Percentiles rank a stretch among this genome's conserved stretches.
phyloP scores from a whole-genome alignment of 2,329 filamentous ascomycete species.

The Mycogone perniciosa region DNA sequence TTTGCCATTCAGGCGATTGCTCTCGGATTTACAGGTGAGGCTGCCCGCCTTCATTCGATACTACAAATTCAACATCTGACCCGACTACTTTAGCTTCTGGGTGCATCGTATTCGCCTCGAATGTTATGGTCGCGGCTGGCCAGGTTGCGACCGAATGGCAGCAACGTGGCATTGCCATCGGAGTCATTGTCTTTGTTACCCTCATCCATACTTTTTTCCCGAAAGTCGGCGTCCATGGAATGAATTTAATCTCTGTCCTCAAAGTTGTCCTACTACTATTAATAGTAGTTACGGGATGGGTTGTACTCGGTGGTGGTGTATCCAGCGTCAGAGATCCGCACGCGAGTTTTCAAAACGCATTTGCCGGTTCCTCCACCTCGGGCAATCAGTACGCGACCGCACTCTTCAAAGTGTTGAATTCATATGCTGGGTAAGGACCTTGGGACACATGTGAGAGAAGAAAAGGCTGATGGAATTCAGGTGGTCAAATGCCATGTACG shows the following conservation, averaged over 20 bases:
- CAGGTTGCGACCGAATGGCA: conserved; percentile 13
- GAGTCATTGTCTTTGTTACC: conserved; percentile 12
- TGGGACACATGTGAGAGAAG: neutral
- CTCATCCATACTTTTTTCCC: conserved; percentile 12
- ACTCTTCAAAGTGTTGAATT: conserved; percentile 15
- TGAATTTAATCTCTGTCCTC: conserved; percentile 17
- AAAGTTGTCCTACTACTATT: conserved; percentile 14
- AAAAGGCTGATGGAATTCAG: neutral
- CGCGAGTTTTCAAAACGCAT: conserved; percentile 15
- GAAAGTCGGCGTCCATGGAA: conserved; percentile 14
- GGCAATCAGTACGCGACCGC: conserved; percentile 16
- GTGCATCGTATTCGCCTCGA: conserved; percentile 15
- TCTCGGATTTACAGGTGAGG: conserved; percentile 14
- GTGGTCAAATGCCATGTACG: conserved; percentile 16
- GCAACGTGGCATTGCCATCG: conserved; percentile 16
- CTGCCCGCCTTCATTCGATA: neutral
- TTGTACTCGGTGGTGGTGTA: conserved; percentile 15
- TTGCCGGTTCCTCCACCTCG: conserved; percentile 11
- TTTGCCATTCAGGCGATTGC: conserved; percentile 16
- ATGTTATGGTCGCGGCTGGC: conserved; percentile 13
- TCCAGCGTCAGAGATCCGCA: conserved; percentile 12
- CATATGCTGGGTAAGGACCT: conserved; percentile 10
- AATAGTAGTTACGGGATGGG: conserved; percentile 16
- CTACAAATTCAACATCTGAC: neutral
- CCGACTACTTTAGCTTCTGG: conserved; percentile 8